Base-by-base conservation (phyloP, 768 basidiomycete species). In the Boletus coccyginus region DNA sequence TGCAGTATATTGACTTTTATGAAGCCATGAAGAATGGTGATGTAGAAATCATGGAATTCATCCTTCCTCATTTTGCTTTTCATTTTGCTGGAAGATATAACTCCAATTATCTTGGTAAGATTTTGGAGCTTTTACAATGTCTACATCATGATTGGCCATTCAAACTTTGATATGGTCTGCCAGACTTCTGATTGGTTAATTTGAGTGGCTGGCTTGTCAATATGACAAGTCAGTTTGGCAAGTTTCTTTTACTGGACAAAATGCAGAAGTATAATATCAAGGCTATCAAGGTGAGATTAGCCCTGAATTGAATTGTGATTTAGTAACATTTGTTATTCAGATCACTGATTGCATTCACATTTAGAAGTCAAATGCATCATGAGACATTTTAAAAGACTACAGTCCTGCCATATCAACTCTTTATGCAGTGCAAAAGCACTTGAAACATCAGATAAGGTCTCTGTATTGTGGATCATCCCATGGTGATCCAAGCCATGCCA, bases 191-290 rank as follows among this genome's bases (percentile, higher is more conserved):
- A 13, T 33, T 27, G 4, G 10, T 0, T 33, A 33, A 33, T 33
- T 12, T 27, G 27, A 11, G 11, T 33, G 32, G 35, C 14, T 75
- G 74, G 73, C 49, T 76, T 0, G 47, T 72, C 0, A 75, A 74
- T 46, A 52, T 60, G 7, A 61, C 62, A 2, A 74, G 74, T 1
- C 54, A 58, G 3, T 62, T 46, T 10, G n/a, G 60, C 11, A 27
- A n/a, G 7, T 72, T 66, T 50, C 53, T 63, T 13, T 62, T 71
- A 0, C 52, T 77, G 1, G 73, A 77, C 53, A 58, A 62, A 38
- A 65, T 68, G 1, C 70, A 75, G 50, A 74, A 77, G 46, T 63
- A 70, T 27, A 75, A 74, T 51, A 69, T 77, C 35, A 68, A 66
- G 58, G 73, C 73, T 40, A 68, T 74, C 5, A 76, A 76, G 56